Base-by-base conservation (phyloP, 345 rosid species). In the Eutrema yunnanense region DNA sequence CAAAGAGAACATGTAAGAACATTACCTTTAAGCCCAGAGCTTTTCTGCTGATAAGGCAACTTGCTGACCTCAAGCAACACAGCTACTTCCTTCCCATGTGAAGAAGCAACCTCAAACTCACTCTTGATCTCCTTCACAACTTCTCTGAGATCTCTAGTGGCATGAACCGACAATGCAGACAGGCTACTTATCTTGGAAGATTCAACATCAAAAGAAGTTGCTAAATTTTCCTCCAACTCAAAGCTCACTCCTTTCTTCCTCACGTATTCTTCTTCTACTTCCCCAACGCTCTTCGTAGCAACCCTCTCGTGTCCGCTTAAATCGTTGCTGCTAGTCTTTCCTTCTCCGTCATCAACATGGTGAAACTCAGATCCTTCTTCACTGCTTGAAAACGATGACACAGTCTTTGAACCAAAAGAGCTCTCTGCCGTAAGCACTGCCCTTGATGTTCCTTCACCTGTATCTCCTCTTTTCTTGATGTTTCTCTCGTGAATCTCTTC, bases 61-160 rank as follows among this genome's bases (percentile, higher is more conserved):
- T 77, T 91, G 62, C 84, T 86, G 73, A 86, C 98, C 80, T 91
- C 97, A 76, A 94, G 98, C 85, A 94, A 77, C 46, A 86, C 68
- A 2, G 96, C 97, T 5, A 91, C 95, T 84, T 91, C 98, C 62
- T 82, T 94, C 43, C 98, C 98, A 74, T 81, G 87, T 67, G 80
- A 71, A 67, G 84, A 84, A 40, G 96, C 97, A 62, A 82, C 82
- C 73, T 89, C 92, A 80, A 91, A 91, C 75, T 91, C 98, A 62
- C 82, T 80, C 84, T 82, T 91, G 42, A 94, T 91, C 78, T 94
- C 97, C 82, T 81, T 84, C 37, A 89, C 93, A 53, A 80, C 98
- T 76, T 91, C 96, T 52, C 72, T 84, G 61, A 94, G 86, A 77
- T 91, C 98, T 82, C 97, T 86, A 7, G 89, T 82, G 12, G 87